These are phyloP conservation scores for Exobasidium rhododendri DNA, from an alignment of 1,284 basidiomycete genomes.

Conservation along the genomic window DNA sequence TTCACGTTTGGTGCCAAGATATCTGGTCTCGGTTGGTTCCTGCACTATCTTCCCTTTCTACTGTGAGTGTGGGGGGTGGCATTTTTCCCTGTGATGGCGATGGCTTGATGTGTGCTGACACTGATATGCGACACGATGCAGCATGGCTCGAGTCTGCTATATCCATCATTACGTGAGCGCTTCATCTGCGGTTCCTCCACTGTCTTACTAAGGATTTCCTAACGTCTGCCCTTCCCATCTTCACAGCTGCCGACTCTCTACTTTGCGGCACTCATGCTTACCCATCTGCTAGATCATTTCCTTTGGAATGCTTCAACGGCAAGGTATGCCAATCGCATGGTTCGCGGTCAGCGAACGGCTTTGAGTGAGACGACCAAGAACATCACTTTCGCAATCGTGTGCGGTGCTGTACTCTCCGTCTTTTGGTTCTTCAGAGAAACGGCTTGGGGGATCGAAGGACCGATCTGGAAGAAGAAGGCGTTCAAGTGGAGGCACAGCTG, in stretches of 20 bases:
- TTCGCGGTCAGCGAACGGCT: slow-evolving; percentile 17
- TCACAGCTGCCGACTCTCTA: slow-evolving; percentile 90
- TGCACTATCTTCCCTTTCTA: slow-evolving; percentile 58
- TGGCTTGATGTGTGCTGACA: slow-evolving; percentile 1
- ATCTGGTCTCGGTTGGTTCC: slow-evolving; percentile 82
- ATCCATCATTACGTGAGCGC: slow-evolving; percentile 76
- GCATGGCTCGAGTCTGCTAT: slow-evolving; percentile 67
- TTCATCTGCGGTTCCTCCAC: neutral
- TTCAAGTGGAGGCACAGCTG: slow-evolving; percentile 52
- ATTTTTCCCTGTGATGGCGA: too few relatives aligned
- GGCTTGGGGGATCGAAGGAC: slow-evolving; percentile 83
- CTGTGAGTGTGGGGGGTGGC: too few relatives aligned
- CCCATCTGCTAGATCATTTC: slow-evolving; percentile 86
- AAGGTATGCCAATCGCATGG: slow-evolving; percentile 27
- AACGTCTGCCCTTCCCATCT: slow-evolving; percentile 19
- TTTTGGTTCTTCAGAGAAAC: slow-evolving; percentile 94
- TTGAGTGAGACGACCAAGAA: slow-evolving; percentile 66
- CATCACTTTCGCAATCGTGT: slow-evolving; percentile 67
- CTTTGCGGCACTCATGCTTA: slow-evolving; percentile 88
- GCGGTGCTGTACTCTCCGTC: slow-evolving; percentile 65
- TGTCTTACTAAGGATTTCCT: neutral
- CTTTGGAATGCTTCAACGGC: slow-evolving; percentile 56
- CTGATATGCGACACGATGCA: neutral
- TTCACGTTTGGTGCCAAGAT: slow-evolving; percentile 90
- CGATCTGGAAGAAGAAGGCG: slow-evolving; percentile 60